Conservation (phyloP, 2,329 filamentous ascomycete species). For the Paraconiothyrium sp. region DNA sequence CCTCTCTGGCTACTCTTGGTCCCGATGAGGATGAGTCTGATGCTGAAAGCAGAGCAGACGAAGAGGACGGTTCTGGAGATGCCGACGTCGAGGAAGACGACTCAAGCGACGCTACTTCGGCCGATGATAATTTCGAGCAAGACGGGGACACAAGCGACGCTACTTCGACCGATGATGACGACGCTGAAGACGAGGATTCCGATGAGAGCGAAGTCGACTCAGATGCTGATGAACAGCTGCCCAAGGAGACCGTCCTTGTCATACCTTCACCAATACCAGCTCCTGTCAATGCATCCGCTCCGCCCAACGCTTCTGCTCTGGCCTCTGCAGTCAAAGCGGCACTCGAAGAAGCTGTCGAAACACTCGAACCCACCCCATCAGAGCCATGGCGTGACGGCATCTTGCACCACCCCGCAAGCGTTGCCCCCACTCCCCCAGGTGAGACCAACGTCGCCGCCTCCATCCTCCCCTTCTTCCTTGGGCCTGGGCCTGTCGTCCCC, state of each 20-base stretch:
- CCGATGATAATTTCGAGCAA: not conserved
- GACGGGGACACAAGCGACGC: not conserved
- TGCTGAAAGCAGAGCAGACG: not conserved
- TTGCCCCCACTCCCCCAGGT: not conserved
- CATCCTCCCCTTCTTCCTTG: slow-evolving; percentile 27
- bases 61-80: not conserved
- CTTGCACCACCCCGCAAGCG: not conserved
- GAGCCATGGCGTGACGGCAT: slow-evolving; percentile 12
- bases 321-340: not conserved
- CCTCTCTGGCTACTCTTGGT: not conserved
- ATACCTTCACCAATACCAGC: not conserved
- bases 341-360: too few species aligned
- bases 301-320: not conserved
- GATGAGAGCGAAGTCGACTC: not conserved
- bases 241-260: not conserved
- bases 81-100: not conserved
- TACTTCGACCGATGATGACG: not conserved
- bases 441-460: slow-evolving; percentile 16
- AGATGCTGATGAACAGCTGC: not conserved
- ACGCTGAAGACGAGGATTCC: not conserved
- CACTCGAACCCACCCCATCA: not conserved
- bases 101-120: not conserved
- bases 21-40: not conserved
- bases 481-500: slow-evolving; percentile 31
- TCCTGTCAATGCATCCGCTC: not conserved